Base-by-base conservation (phyloP, 1,284 basidiomycete species). In the Moesziomyces parantarcticus region DNA sequence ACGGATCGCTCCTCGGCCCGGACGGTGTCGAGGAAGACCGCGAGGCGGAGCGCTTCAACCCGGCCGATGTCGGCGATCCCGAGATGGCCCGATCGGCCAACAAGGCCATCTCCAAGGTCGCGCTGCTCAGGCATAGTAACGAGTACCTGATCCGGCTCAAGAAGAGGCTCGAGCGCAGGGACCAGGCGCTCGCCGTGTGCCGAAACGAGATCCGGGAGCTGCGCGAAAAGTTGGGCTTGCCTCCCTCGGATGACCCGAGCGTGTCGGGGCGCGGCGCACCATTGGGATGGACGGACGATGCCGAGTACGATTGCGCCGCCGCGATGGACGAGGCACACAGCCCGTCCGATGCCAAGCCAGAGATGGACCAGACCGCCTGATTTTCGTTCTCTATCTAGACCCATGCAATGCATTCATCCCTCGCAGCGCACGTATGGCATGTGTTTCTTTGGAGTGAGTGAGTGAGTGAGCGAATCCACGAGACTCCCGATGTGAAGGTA, bases 71-170 rank as follows among this genome's bases (percentile, higher is more conserved):
- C 2, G 56, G 67, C 22, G 68, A 73, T 25, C 50, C 76, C 1
- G 79, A 80, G 42, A 56, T 54, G 50, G 72, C 75, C 1, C 26
- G 72, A 0, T 53, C 72, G 8, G 80, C 81, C 4, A 83, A 83
- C 85, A 91, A 94, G 77, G 91, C 92, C n/a, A 93, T 98, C 45
- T 92, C 91, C 86, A 98, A 98, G 86, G 88, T 98, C 61, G 94
- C 97, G 79, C 86, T 99, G 34, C 85, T 99, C 61, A 89, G 93
- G 56, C 93, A 92, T 79, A 91, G 91, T 51, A 97, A 97, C 83
- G 92, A 94, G 83, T 95, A 90, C 79, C 90, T 97, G 59, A 87
- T 90, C 49, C 86, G 89, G 66, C 86, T 96, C 70, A 91, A 91
- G 74, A 90, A 87, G 47, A 88, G 93, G 43, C 88, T 97, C 48